Base-by-base conservation (phyloP, 148 eudicot genomes). In the Rhododendron vialii region DNA sequence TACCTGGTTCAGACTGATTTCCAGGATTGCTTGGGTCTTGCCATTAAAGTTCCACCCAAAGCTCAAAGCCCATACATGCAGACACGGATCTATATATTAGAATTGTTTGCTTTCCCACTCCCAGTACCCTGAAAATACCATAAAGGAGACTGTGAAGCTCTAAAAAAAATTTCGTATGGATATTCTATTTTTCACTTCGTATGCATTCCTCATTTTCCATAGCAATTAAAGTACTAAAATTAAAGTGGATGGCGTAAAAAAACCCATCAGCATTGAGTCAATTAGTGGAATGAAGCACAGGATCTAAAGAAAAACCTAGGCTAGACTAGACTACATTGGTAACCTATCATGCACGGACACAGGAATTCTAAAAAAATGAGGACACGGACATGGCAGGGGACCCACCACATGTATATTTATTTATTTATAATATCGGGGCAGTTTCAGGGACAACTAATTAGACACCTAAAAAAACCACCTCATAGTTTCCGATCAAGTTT, bases 1-100 rank as follows among this genome's bases (percentile, higher is more conserved):
- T 28, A 88, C 92, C 92, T 87, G 81, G 78, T 67, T 90, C 92
- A 75, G 89, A 50, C 67, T 81, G 45, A 71, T 87, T 57, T n/a
- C 65, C 55, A 22, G 84, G 61, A 82, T 85, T 87, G 4, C n/a
- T 83, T 74, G 81, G 79, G 33, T 80, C 89, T 22, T 22, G 89
- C 80, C 84, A 81, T 78, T 33, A 61, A 67, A 53, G 28, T 12
- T 12, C 57, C 30, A 78, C 41, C 77, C 11, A 26, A 82, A 71
- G 9, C 38, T 82, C 71, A 47, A 83, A 28, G 50, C 67, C 83
- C 33, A 35, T 1, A 24, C 14, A 33, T 83, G 28, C n/a, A 61
- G 26, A 61, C 20, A 55, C 22, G 1, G 61, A 55, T 55, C 6
- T 17, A 15, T 17, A 55, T 55, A 55, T 55, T 18, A 55, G 20